Percentiles rank a stretch among this genome's conserved stretches.
phyloP scores from a whole-genome alignment of 805 yeast species.

The Nakazawaea ambrosiae region DNA sequence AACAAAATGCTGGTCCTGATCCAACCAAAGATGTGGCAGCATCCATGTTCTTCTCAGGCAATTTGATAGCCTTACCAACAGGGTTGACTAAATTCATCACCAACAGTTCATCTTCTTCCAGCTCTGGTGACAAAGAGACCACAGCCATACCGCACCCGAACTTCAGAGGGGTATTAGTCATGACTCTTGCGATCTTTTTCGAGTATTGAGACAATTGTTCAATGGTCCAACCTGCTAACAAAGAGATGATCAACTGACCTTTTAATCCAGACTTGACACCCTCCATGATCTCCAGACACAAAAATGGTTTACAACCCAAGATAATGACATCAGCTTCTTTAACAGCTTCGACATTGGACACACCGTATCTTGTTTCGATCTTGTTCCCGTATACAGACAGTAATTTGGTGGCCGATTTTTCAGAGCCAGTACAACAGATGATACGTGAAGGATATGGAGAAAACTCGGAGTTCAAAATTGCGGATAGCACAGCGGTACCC shows the following conservation, averaged over 20 bases:
- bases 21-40: conserved; percentile 95
- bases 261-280: conserved; percentile 38
- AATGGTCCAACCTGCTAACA: conserved; percentile 91
- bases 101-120: conserved; percentile 33
- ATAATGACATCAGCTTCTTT: conserved; percentile 60
- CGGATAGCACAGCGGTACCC: conserved; percentile 89
- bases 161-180: conserved; percentile 97
- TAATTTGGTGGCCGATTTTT: conserved; percentile 42
- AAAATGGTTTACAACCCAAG: conserved; percentile 84
- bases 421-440: conserved; percentile 68
- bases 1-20: conserved; percentile 92
- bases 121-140: conserved; percentile 60
- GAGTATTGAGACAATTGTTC: conserved; percentile 51
- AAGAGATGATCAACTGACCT: conserved; percentile 62
- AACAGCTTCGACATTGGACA: conserved; percentile 51
- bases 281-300: conserved; percentile 55
- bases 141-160: conserved; percentile 93
- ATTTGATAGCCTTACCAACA: conserved; percentile 58
- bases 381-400: conserved; percentile 39
- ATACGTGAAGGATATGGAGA: conserved; percentile 61
- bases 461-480: conserved; percentile 50
- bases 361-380: conserved; percentile 46
- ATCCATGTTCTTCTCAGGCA: conserved; percentile 92
- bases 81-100: conserved; percentile 51
- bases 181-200: conserved; percentile 72